These are phyloP conservation scores for Penicillium canescens DNA, from an alignment of 495 filamentous ascomycete species.

Conservation along the genomic window DNA sequence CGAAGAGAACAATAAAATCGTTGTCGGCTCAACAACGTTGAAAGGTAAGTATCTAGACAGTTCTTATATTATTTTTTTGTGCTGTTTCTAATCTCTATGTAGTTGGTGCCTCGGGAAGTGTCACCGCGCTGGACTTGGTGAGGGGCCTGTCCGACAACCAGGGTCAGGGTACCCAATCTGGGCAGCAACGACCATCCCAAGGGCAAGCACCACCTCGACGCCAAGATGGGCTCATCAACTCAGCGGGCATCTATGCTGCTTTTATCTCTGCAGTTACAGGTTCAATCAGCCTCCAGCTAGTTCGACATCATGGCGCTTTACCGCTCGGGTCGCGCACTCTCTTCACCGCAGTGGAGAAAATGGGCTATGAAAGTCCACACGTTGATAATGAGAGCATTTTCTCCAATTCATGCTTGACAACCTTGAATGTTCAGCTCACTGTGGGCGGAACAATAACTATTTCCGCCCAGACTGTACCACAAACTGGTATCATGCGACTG, in stretches of 20 bases:
- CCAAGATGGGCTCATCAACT: slow-evolving; percentile 35
- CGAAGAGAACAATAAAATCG: slow-evolving; percentile 34
- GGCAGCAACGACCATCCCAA: slow-evolving; percentile 31
- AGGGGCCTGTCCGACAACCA: slow-evolving; percentile 41
- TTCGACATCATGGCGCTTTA: slow-evolving; percentile 39
- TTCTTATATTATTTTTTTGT: background rate
- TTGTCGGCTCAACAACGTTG: slow-evolving; percentile 34
- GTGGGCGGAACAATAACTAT: slow-evolving; percentile 39
- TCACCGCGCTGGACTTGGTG: slow-evolving; percentile 38
- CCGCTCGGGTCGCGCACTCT: slow-evolving; percentile 47
- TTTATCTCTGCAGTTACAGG: slow-evolving; percentile 47
- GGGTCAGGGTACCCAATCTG: slow-evolving; percentile 16
- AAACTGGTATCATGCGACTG: slow-evolving; percentile 39
- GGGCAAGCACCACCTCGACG: slow-evolving; percentile 27
- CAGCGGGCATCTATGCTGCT: slow-evolving; percentile 43
- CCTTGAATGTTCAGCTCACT: slow-evolving; percentile 42
- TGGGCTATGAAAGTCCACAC: slow-evolving; percentile 31
- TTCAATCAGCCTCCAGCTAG: slow-evolving; percentile 40
- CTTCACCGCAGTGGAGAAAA: slow-evolving; percentile 37
- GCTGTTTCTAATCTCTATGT: slow-evolving; percentile 7
- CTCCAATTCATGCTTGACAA: slow-evolving; percentile 35
- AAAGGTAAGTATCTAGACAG: slow-evolving; percentile 31
- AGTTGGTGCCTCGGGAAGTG: slow-evolving; percentile 46
- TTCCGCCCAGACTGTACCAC: slow-evolving; percentile 38
- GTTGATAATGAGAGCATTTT: slow-evolving; percentile 30